phyloP scores from a whole-genome alignment of 257 asterid genomes.

The Phtheirospermum japonicum region DNA sequence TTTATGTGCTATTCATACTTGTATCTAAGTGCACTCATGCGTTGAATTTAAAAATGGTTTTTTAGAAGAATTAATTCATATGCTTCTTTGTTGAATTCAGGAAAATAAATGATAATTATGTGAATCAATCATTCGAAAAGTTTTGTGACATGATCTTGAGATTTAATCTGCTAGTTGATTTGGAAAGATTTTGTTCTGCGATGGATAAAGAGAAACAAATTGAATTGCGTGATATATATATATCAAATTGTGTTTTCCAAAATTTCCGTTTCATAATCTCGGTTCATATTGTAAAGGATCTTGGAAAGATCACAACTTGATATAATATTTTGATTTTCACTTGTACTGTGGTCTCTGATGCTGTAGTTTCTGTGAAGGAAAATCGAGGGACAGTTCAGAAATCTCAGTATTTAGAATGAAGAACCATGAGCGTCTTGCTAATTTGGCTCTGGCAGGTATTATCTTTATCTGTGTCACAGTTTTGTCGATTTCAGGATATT shows the following conservation, averaged over 20 bases:
- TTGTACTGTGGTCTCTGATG: constrained; percentile 9
- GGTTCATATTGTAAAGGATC: constrained; percentile 22
- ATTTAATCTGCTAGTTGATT: constrained; percentile 9
- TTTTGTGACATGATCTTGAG: constrained; percentile 26
- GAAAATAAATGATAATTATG: background rate
- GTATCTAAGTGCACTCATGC: background rate
- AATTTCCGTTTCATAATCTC: background rate
- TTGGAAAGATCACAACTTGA: constrained; percentile 23
- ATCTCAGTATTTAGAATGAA: constrained; percentile 38
- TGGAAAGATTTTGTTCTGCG: background rate
- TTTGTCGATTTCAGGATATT: background rate
- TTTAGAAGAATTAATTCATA: background rate
- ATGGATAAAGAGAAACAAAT: constrained; percentile 10
- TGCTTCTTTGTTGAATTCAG: constrained; percentile 10
- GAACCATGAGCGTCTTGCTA: constrained; percentile 53
- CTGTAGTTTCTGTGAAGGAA: constrained; percentile 27
- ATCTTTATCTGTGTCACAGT: background rate
- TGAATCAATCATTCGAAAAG: constrained; percentile 3
- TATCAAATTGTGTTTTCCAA: background rate
- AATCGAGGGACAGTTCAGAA: constrained; percentile 23
- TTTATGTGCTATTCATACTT: background rate
- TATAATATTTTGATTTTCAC: constrained; percentile 14
- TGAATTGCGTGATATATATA: constrained; percentile 19
- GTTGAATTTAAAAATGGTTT: too few relatives aligned
- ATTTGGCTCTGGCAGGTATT: constrained; percentile 60